These are phyloP conservation scores for Aureobasidium melanogenum DNA, from an alignment of 2,329 filamentous ascomycete species.

Conservation along the genomic window DNA sequence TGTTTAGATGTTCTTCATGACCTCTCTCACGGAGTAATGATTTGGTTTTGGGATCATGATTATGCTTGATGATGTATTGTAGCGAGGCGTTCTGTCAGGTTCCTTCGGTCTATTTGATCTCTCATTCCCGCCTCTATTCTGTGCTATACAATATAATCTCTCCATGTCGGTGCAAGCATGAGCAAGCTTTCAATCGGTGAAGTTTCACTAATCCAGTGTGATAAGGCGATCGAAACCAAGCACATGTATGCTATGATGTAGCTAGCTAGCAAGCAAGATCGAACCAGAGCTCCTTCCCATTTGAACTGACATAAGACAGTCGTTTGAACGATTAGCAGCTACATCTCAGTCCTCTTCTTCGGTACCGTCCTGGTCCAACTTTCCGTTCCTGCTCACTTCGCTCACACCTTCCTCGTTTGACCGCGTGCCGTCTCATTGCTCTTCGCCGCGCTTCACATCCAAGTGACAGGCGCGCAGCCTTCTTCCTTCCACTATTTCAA, in stretches of 20 bases:
- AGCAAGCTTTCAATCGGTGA: no score
- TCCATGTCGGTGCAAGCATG: no score
- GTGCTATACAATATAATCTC: no score
- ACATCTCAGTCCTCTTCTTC: not conserved
- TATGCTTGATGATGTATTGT: not conserved
- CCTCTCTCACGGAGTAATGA: not conserved
- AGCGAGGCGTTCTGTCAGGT: constrained; percentile 7
- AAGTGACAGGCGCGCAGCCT: not conserved
- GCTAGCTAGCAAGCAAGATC: not conserved
- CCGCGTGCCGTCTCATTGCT: not conserved
- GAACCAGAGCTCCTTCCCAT: not conserved
- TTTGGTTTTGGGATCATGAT: not conserved
- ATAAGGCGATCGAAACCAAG: no score
- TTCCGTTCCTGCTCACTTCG: not conserved
- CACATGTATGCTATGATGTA: not conserved
- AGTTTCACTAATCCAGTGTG: no score
- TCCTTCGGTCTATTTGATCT: not conserved
- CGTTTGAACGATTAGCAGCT: no score
- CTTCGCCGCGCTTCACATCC: not conserved
- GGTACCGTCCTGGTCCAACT: no score
- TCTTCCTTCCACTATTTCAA: not conserved
- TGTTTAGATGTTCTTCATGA: constrained; percentile 19
- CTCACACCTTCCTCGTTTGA: not conserved
- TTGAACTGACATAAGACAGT: no score
- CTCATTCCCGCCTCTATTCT: not conserved